Conservation (phyloP, 192 early-diverging fungal genomes). For the Coemansia aciculifera region DNA sequence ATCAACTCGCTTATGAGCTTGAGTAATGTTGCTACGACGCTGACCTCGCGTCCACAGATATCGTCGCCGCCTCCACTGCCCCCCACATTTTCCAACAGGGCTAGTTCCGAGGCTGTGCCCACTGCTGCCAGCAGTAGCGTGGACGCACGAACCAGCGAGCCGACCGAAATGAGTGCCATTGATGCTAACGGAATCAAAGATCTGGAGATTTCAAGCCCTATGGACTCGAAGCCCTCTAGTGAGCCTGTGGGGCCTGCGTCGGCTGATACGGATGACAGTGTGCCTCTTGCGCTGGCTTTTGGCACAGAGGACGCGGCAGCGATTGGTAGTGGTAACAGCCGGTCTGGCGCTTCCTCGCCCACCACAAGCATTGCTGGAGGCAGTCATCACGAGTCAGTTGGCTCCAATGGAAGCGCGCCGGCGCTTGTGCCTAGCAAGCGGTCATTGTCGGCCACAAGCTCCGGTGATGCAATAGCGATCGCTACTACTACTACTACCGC, state of each 20-base stretch:
- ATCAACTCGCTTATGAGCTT: constrained; percentile 57
- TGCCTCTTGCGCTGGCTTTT: background rate
- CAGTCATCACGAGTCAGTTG: constrained; percentile 6
- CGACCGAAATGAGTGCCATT: background rate
- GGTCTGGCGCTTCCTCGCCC: constrained; percentile 14
- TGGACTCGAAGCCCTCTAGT: background rate
- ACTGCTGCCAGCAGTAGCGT: background rate
- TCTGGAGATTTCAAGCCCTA: constrained; percentile 32
- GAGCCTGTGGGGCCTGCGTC: background rate
- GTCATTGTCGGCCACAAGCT: constrained; percentile 18
- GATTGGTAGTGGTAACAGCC: background rate
- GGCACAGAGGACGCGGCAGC: background rate
- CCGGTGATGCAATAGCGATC: constrained; percentile 14
- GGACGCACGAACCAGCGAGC: constrained; percentile 7
- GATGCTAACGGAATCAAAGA: constrained; percentile 35
- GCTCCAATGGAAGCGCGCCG: constrained; percentile 2
- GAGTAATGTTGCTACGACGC: constrained; percentile 45
- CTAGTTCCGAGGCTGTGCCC: constrained; percentile 14
- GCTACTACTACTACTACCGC: background rate
- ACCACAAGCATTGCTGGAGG: constrained; percentile 8
- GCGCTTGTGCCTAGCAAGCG: constrained; percentile 52
- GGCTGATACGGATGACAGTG: background rate
- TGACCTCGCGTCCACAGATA: constrained; percentile 41
- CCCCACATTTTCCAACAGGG: constrained; percentile 17
- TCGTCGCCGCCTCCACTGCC: constrained; percentile 24